These are phyloP conservation scores for Stygiomarasmius scandens DNA, from an alignment of 1,284 basidiomycete species.

Conservation along the genomic window DNA sequence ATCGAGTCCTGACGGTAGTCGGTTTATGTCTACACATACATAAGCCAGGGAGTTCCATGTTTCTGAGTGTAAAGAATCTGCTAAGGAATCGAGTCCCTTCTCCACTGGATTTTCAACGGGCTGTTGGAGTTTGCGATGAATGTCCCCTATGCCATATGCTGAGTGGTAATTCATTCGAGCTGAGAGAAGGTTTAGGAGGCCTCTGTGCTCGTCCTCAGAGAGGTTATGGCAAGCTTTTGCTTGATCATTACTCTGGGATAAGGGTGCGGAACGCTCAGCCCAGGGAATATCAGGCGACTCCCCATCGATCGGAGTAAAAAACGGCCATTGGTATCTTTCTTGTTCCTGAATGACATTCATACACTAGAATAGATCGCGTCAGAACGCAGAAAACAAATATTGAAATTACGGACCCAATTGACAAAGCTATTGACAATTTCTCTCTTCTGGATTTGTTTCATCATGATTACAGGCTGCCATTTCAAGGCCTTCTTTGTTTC, in stretches of 20 bases:
- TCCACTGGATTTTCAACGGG: background rate
- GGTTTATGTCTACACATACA: slow-evolving; percentile 8
- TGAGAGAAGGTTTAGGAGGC: background rate
- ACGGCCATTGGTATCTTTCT: slow-evolving; percentile 6
- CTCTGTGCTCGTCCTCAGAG: background rate
- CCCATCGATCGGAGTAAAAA: slow-evolving; percentile 1
- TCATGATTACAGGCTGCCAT: background rate
- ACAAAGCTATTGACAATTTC: background rate
- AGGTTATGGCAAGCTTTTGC: background rate
- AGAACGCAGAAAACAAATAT: background rate
- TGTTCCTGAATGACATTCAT: background rate
- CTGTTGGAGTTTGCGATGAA: slow-evolving; percentile 4
- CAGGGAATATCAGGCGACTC: background rate
- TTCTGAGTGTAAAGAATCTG: background rate
- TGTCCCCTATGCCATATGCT: background rate
- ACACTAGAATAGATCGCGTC: background rate
- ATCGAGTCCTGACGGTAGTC: background rate
- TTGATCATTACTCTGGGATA: no score
- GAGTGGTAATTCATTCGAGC: slow-evolving; percentile 4
- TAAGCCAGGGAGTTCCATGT: slow-evolving; percentile 1
- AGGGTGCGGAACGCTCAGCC: background rate
- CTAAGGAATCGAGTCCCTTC: background rate
- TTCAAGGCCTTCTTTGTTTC: background rate
- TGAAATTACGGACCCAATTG: background rate
- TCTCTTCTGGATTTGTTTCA: background rate